Evolutionary conservation across 768 basidiomycete species (phyloP).

Genomic region (Ramaria sp.): DNA sequence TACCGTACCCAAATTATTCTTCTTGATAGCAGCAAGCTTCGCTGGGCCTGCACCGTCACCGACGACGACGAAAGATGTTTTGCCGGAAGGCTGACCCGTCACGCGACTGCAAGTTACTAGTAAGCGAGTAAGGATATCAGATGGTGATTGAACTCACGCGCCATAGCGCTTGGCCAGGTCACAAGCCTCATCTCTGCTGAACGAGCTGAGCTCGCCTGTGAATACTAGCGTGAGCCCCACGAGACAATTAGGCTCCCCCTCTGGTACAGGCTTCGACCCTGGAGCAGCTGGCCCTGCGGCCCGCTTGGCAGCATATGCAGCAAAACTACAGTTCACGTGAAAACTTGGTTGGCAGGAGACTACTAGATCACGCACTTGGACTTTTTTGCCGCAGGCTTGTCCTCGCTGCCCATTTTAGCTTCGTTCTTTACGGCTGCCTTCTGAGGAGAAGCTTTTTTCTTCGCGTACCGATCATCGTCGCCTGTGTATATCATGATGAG

Average conservation of each 20-base stretch:
- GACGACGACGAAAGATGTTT: conserved; percentile 81
- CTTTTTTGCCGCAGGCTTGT: conserved; percentile 18
- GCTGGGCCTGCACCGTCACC: conserved; percentile 81
- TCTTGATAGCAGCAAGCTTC: conserved; percentile 81
- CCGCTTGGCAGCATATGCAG: conserved; percentile 47
- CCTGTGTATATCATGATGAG: not conserved
- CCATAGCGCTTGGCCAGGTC: conserved; percentile 91
- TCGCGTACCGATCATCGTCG: conserved; percentile 1
- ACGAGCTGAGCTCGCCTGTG: conserved; percentile 81
- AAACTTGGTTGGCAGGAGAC: not conserved
- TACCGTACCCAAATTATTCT: conserved; percentile 63
- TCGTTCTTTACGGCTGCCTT: conserved; percentile 8
- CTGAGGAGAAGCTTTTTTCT: not conserved
- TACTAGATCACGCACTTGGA: conserved; percentile 9
- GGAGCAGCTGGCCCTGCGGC: conserved; percentile 42
- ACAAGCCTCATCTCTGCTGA: conserved; percentile 77
- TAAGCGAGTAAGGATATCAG: not conserved
- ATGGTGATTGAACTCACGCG: conserved; percentile 43
- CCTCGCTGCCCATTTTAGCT: not conserved
- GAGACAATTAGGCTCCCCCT: conserved; percentile 63
- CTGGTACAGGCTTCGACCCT: conserved; percentile 61
- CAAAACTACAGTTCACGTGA: conserved; percentile 12
- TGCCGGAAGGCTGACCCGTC: conserved; percentile 76
- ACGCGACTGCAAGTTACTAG: conserved; percentile 49
- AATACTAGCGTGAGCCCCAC: conserved; percentile 89